phyloP scores from a whole-genome alignment of 768 basidiomycete genomes.

The Lentinula sp. region DNA sequence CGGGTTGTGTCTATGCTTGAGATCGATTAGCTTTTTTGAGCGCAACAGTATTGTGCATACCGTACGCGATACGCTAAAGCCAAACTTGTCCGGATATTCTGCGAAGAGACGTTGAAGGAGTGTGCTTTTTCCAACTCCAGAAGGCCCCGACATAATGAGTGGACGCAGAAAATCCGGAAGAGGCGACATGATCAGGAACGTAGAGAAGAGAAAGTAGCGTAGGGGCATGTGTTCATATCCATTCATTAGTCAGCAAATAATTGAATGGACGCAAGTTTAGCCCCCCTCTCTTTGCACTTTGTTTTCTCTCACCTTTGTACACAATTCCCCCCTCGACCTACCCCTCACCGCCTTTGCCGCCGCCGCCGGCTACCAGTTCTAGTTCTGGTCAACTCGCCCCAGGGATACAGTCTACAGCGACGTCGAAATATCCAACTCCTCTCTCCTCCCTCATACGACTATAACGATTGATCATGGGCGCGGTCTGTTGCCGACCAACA shows the following conservation, averaged over 20 bases:
- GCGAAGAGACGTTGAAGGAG: constrained; percentile 76
- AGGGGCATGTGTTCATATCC: neutral
- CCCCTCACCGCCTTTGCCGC: constrained; percentile 1
- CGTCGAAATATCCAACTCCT: neutral
- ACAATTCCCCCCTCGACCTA: neutral
- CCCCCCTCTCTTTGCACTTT: neutral
- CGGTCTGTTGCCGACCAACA: constrained; percentile 78
- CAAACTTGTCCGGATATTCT: constrained; percentile 80
- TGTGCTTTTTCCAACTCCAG: constrained; percentile 93
- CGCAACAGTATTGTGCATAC: neutral
- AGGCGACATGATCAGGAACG: neutral
- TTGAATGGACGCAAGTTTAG: neutral
- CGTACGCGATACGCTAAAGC: constrained; percentile 91
- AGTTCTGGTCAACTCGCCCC: constrained; percentile 4
- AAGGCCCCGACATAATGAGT: constrained; percentile 85
- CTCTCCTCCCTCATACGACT: neutral
- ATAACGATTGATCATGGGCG: constrained; percentile 54
- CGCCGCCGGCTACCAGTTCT: constrained; percentile 4
- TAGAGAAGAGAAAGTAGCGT: neutral
- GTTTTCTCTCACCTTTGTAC: neutral
- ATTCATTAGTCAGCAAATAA: neutral
- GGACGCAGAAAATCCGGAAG: constrained; percentile 55
- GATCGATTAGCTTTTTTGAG: constrained; percentile 1
- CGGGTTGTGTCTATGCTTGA: constrained; percentile 78
- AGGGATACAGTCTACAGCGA: constrained; percentile 1